These are phyloP conservation scores for Nemania sp. DNA, from an alignment of 2,329 filamentous ascomycete genomes.

Conservation along the genomic window DNA sequence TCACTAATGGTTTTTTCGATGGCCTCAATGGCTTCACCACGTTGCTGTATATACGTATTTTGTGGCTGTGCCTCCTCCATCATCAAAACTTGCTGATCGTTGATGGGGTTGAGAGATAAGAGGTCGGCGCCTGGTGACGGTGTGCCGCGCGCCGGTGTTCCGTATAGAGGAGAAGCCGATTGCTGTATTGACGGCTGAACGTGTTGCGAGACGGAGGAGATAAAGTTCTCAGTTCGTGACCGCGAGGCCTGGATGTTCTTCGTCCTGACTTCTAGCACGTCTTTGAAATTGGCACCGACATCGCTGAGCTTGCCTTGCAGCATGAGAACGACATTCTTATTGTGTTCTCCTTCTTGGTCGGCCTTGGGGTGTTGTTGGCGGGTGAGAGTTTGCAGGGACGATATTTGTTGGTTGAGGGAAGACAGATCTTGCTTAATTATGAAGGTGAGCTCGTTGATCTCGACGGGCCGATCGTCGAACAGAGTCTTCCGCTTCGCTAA, in stretches of 20 bases:
- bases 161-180: constrained; percentile 88
- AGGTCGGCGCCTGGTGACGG: constrained; percentile 78
- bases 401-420: constrained; percentile 85
- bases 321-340: constrained; percentile 95
- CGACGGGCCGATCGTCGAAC: constrained; percentile 95
- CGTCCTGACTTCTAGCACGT: constrained; percentile 93
- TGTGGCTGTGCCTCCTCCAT: constrained; percentile 92
- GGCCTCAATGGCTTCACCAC: constrained; percentile 94
- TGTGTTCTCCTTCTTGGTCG: constrained; percentile 93
- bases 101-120: constrained; percentile 84
- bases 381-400: constrained; percentile 80
- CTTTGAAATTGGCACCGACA: constrained; percentile 95
- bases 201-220: constrained; percentile 86
- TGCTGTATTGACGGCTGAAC: constrained; percentile 75
- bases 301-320: constrained; percentile 92
- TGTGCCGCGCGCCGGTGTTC: constrained; percentile 69
- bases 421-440: constrained; percentile 98
- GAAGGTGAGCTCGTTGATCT: constrained; percentile 96
- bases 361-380: constrained; percentile 78
- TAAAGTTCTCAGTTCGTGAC: constrained; percentile 94
- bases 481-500: constrained; percentile 96
- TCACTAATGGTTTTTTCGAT: constrained; percentile 97
- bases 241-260: constrained; percentile 97
- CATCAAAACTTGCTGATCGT: constrained; percentile 88
- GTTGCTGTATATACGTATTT: constrained; percentile 91